These are phyloP conservation scores for Globisporangium uncinulatum DNA, from an alignment of 352 stramenopile genomes.

Conservation along the genomic window DNA sequence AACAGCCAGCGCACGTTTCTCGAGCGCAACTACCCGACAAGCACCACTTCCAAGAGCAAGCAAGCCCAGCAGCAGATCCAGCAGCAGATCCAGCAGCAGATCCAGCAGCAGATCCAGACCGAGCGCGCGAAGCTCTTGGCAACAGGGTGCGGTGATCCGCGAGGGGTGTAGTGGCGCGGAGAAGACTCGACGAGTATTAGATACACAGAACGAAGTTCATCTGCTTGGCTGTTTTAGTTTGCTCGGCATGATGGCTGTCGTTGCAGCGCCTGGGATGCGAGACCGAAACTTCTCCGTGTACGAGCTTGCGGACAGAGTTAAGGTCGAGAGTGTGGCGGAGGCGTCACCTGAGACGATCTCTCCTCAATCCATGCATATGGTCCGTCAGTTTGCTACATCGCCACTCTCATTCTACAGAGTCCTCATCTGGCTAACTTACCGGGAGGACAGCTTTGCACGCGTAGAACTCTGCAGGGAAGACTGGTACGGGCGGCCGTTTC, in stretches of 20 bases:
- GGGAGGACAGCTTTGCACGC: conserved; percentile 41
- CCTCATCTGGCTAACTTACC: conserved; percentile 15
- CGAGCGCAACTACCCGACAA: conserved; percentile 57
- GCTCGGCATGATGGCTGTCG: not conserved
- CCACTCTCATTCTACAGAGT: not conserved
- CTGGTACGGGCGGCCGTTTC: conserved; percentile 54
- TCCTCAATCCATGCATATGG: no score
- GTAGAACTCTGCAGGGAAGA: conserved; percentile 45
- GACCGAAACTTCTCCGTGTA: conserved; percentile 31
- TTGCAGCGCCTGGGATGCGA: conserved; percentile 6
- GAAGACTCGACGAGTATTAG: not conserved
- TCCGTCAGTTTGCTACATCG: not conserved
- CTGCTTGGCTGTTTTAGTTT: not conserved
- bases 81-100: conserved; percentile 31
- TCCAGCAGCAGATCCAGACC: conserved; percentile 30
- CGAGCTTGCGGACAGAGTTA: conserved; percentile 10
- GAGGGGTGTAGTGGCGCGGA: conserved; percentile 1
- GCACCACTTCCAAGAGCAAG: conserved; percentile 45
- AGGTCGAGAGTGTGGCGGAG: not conserved
- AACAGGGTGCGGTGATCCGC: conserved; percentile 3
- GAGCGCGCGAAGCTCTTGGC: conserved; percentile 19
- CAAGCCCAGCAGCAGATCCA: conserved; percentile 41
- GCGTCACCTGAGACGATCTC: not conserved
- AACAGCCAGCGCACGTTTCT: conserved; percentile 46
- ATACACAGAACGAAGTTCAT: not conserved